Evolutionary conservation across 306 rosid species (phyloP), one percentile per base, ranked within the genome.

Genomic region (Arachis hypogaea): DNA sequence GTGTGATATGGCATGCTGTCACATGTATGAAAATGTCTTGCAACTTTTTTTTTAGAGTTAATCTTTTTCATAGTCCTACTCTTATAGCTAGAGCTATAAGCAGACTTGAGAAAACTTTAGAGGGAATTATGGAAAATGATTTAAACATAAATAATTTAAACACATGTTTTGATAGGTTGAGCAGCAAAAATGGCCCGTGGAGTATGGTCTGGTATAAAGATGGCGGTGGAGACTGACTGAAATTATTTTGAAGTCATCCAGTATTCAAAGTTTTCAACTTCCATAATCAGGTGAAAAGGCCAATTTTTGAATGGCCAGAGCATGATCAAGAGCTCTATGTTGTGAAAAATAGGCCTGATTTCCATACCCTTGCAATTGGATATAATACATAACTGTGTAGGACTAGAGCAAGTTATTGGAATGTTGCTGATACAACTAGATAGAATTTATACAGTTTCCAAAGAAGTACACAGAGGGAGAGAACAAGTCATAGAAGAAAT

Each of bases 131-230:
- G 38, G 38, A 33, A 33, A 33, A 3, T 2, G 38, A 33, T 33
- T 33, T 33, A 33, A 33, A 33, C 2, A 1, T 33, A 33, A 1
- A 33, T 33, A 33, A 33, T 22, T 22, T 33, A 33, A 33, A 33
- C 4, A 2, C 38, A 33, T 33, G 38, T 33, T 33, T 22, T 22
- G 28, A 22, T 0, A 91, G 98, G 89, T 81, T 94, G 80, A 84
- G 93, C 76, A 80, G 86, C 60, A 91, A 83, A 87, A 84, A 84
- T 30, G 96, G 96, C 78, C 97, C 97, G 16, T 94, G 96, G 98
- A 75, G 79, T 65, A 22, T 73, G 84, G 66, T 94, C 65, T 94
- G 93, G 93, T 71, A 79, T 45, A 73, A 82, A 41, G 87, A 51
- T 44, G 79, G 77, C 82, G 77, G 83, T 49, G 80, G 82, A 75